Conservation (phyloP, 1,139 yeast genomes). For the Protomyces gravidus region DNA sequence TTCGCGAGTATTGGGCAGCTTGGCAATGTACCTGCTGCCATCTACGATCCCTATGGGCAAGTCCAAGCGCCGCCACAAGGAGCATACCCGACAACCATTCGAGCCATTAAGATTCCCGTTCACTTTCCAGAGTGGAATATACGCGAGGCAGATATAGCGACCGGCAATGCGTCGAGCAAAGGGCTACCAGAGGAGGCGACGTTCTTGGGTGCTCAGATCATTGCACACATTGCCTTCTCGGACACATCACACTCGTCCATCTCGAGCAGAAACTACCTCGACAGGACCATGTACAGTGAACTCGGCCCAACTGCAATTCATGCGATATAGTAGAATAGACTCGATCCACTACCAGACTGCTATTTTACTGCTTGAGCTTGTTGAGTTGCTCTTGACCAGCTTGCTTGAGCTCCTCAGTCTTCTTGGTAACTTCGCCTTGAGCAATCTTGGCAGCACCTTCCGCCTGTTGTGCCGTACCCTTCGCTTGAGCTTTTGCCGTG, state of each 20-base stretch:
- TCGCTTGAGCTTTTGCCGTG: background rate
- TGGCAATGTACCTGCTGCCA: conserved; percentile 3
- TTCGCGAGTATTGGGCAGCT: conserved; percentile 8
- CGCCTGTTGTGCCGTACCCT: conserved; percentile 1
- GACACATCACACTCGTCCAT: background rate
- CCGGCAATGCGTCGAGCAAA: conserved; percentile 3
- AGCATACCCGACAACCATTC: conserved; percentile 65
- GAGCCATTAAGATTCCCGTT: conserved; percentile 70
- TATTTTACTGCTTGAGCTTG: background rate
- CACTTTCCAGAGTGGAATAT: conserved; percentile 92
- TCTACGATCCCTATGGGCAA: conserved; percentile 9
- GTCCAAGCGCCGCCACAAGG: conserved; percentile 6
- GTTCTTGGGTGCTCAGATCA: conserved; percentile 28
- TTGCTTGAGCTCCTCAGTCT: background rate
- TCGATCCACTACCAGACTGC: too few relatives aligned
- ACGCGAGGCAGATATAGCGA: conserved; percentile 35
- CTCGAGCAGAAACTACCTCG: background rate
- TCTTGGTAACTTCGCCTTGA: background rate
- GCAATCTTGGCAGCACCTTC: background rate
- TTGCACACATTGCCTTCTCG: conserved; percentile 22
- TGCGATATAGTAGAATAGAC: background rate
- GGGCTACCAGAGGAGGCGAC: conserved; percentile 29
- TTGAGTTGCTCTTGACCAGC: background rate
- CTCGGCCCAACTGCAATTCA: background rate
- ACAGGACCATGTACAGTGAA: background rate